Conservation (phyloP, 2,329 filamentous ascomycete genomes). For the Neurospora crassa region DNA sequence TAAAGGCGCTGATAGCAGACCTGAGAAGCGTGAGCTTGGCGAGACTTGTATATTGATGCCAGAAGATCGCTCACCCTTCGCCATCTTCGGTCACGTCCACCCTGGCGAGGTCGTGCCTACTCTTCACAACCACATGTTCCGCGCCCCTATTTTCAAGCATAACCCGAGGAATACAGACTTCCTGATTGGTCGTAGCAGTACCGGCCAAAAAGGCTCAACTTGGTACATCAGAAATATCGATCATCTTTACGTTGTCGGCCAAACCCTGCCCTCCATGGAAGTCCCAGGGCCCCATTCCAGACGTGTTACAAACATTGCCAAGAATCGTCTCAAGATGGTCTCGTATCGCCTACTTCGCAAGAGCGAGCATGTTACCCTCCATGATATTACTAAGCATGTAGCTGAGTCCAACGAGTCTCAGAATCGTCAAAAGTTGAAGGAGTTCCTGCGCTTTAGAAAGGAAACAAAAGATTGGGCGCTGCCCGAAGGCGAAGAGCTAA, state of each 20-base stretch:
- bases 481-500: conserved; percentile 59
- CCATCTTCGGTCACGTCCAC: conserved; percentile 87
- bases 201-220: conserved; percentile 63
- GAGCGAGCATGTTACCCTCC: conserved; percentile 61
- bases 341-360: conserved; percentile 81
- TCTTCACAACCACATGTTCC: conserved; percentile 90
- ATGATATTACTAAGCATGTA: conserved; percentile 86
- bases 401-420: conserved; percentile 90
- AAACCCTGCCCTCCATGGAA: conserved; percentile 85
- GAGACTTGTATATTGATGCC: conserved; percentile 82
- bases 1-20: conserved; percentile 59
- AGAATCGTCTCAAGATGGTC: conserved; percentile 94
- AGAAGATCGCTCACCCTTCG: conserved; percentile 93
- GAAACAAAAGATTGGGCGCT: conserved; percentile 82
- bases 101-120: conserved; percentile 84
- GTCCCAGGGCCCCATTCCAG: conserved; percentile 89
- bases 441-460: conserved; percentile 88
- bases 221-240: conserved; percentile 87
- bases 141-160: conserved; percentile 89
- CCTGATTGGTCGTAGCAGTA: conserved; percentile 72
- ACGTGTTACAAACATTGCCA: conserved; percentile 93
- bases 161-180: conserved; percentile 72
- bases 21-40: conserved; percentile 75
- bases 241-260: conserved; percentile 82
- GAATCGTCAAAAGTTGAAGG: conserved; percentile 92